Evolutionary conservation across 345 rosid species (phyloP).

Genomic region (Camelina hispida): DNA sequence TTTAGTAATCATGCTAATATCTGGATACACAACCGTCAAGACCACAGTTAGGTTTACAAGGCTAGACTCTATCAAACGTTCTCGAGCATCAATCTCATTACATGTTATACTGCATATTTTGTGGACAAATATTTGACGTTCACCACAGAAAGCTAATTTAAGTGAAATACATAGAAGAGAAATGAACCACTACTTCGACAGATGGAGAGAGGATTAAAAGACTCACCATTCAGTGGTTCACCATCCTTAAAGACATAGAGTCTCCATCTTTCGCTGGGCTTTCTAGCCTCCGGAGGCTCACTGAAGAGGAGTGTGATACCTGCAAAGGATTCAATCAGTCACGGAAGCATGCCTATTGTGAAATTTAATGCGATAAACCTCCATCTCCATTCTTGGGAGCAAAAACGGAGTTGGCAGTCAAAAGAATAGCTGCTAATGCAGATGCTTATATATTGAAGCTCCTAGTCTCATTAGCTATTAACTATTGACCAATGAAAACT

Average conservation of each 20-base stretch:
- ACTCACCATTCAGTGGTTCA: conserved; percentile 79
- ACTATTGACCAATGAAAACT: neutral
- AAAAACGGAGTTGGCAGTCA: neutral
- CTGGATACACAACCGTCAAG: conserved; percentile 22
- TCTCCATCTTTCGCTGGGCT: conserved; percentile 88
- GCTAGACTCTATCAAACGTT: conserved; percentile 12
- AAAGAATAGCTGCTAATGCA: neutral
- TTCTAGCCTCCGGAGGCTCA: conserved; percentile 94
- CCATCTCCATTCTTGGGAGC: conserved; percentile 9
- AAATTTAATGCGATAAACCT: neutral
- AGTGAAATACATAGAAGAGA: conserved; percentile 17
- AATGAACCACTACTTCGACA: conserved; percentile 25
- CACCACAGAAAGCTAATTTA: conserved; percentile 1
- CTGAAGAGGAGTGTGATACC: conserved; percentile 85
- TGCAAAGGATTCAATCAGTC: conserved; percentile 37
- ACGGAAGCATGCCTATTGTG: conserved; percentile 15
- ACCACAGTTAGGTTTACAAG: neutral
- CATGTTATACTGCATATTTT: conserved; percentile 1
- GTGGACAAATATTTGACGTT: neutral
- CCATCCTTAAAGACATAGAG: conserved; percentile 90
- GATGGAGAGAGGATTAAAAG: conserved; percentile 19
- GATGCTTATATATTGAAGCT: conserved; percentile 16
- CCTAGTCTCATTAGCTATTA: neutral
- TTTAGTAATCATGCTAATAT: neutral
- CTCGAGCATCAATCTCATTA: conserved; percentile 9